Evolutionary conservation across 75 land plant species (phyloP).

Genomic region (Azolla pinnata): DNA sequence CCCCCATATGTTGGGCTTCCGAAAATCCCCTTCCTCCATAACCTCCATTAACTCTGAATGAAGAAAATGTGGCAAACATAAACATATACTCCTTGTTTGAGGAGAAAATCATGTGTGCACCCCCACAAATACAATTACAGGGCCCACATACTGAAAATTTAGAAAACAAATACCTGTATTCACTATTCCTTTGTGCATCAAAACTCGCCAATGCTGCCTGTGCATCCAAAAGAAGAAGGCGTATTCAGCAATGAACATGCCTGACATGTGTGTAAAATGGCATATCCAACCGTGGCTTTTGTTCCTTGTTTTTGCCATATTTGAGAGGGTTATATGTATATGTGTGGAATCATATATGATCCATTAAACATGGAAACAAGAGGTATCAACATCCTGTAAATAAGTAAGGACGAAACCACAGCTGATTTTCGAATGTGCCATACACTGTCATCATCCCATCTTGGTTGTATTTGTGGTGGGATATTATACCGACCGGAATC

Average conservation of each 20-base stretch:
- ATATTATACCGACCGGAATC: constrained; percentile 89
- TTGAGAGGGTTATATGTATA: constrained; percentile 37
- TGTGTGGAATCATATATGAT: constrained; percentile 52
- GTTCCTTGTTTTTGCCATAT: constrained; percentile 34
- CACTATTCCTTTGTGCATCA: constrained; percentile 52
- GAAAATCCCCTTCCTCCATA: constrained; percentile 60
- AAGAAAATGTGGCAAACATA: background rate
- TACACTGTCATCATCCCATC: constrained; percentile 99
- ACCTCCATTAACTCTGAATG: constrained; percentile 38
- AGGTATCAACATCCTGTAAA: constrained; percentile 41
- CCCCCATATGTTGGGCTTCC: constrained; percentile 43
- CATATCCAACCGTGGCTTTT: constrained; percentile 70
- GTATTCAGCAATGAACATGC: constrained; percentile 68
- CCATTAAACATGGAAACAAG: constrained; percentile 37
- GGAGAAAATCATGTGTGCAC: too few relatives aligned
- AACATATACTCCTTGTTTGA: background rate
- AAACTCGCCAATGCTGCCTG: constrained; percentile 97
- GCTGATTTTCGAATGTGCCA: constrained; percentile 35
- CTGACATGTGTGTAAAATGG: too few relatives aligned
- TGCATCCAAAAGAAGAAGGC: constrained; percentile 97
- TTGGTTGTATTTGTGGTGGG: constrained; percentile 74
- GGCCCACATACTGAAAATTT: background rate
- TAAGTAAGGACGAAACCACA: constrained; percentile 75
- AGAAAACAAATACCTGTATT: constrained; percentile 46
- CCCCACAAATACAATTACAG: too few relatives aligned